Base-by-base conservation (phyloP, 2,329 filamentous ascomycete genomes). In the Cercospora sp. region DNA sequence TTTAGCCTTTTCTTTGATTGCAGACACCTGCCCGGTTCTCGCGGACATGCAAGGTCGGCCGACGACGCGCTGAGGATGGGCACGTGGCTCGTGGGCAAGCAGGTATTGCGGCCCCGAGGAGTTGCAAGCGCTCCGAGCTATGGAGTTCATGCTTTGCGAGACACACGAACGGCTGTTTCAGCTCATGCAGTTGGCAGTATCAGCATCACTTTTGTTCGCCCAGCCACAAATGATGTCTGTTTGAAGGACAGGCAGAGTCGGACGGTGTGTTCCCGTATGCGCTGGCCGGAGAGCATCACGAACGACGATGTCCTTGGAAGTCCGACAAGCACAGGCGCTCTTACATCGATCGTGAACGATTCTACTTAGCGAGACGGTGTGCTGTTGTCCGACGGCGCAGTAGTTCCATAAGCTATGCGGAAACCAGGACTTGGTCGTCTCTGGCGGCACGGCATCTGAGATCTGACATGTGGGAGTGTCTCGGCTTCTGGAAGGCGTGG, bases 141-240 rank as follows among this genome's bases (percentile, higher is more conserved):
- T 63, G 61, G 61, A 55, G 43, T 34, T 51, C 49, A 63, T 55
- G 49, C 61, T 63, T 63, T 63, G n/a, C 40, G 30, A 55, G 26
- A 55, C n/a, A 28, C 49, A 40, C 26, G 45, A 62, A 57, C 61
- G 61, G 49, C 43, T 55, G 61, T 63, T 63, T 63, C 61, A 63
- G 61, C 61, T 28, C 32, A 53, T 63, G 61, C 60, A 51, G 16
- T 59, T n/a, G 55, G 43, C 9, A 43, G 16, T 49, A 26, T 13
- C 61, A 55, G 61, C 49, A 63, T 63, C 30, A 53, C 43, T 30
- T 57, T 28, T 32, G 37, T 32, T 34, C 49, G 61, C 40, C 26
- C 61, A 32, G 45, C 61, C 61, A 63, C 61, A 63, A 34, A 40
- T 34, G 28, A 49, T 24, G 12, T 49, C 43, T 32, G n/a, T 28